phyloP scores from a whole-genome alignment of 257 asterid genomes.

The Solanum bulbocastanum region DNA sequence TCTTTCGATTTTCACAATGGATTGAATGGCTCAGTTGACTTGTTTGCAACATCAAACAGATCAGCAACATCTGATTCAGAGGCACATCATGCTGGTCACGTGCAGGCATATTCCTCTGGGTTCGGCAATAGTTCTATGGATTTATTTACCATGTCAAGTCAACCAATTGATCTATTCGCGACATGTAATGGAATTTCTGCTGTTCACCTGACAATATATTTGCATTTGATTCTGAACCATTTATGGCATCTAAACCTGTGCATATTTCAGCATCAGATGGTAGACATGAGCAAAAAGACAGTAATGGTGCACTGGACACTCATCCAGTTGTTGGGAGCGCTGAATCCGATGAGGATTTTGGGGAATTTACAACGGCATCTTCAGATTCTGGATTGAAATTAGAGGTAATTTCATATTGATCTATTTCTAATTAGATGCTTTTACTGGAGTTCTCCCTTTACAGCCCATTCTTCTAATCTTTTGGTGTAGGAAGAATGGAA shows the following conservation, averaged over 20 bases:
- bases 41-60: neutral
- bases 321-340: slow-evolving; percentile 12
- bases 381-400: slow-evolving; percentile 28
- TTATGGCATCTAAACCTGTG: slow-evolving; percentile 14
- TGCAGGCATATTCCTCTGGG: neutral
- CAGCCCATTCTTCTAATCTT: neutral
- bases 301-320: slow-evolving; percentile 9
- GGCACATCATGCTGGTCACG: neutral
- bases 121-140: slow-evolving; percentile 17
- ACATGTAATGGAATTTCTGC: slow-evolving; percentile 24
- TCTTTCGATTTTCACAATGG: slow-evolving; percentile 18
- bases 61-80: neutral
- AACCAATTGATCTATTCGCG: slow-evolving; percentile 28
- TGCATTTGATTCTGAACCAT: slow-evolving; percentile 24
- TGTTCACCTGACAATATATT: slow-evolving; percentile 17
- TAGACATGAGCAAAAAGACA: slow-evolving; percentile 17
- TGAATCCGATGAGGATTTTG: slow-evolving; percentile 55
- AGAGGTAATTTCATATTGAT: slow-evolving; percentile 17
- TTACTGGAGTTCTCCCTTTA: neutral
- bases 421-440: neutral
- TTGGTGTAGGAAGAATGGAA: slow-evolving; percentile 24
- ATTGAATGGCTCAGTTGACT: slow-evolving; percentile 6
- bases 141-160: slow-evolving; percentile 20
- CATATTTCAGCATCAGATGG: slow-evolving; percentile 16
- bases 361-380: slow-evolving; percentile 51